Evolutionary conservation across 768 basidiomycete genomes (phyloP).

Genomic region (Rhizopogon vesiculosus): DNA sequence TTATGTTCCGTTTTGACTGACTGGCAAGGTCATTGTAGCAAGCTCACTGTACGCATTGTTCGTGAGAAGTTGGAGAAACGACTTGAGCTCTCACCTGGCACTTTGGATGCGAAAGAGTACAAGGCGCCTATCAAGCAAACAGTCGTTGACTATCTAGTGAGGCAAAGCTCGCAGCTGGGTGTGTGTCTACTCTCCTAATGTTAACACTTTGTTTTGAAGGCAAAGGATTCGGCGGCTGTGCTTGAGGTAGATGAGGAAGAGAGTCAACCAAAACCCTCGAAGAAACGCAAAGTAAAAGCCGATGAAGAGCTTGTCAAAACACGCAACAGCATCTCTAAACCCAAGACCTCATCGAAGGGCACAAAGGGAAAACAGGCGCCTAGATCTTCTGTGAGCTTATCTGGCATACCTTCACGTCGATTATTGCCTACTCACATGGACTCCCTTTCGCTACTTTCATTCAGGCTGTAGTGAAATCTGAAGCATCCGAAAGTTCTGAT

Average conservation of each 20-base stretch:
- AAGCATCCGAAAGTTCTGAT: background rate
- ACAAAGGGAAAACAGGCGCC: background rate
- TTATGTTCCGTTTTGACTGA: background rate
- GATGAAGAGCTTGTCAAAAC: background rate
- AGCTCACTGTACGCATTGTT: conserved; percentile 45
- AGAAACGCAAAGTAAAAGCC: conserved; percentile 7
- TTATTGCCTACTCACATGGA: background rate
- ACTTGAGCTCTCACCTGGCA: conserved; percentile 39
- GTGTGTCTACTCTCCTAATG: background rate
- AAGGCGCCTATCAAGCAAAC: conserved; percentile 40
- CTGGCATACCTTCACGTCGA: background rate
- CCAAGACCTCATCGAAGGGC: background rate
- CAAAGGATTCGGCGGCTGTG: background rate
- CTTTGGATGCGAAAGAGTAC: conserved; percentile 39
- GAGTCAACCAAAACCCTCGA: background rate
- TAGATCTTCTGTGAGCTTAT: background rate
- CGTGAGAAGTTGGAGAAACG: conserved; percentile 45
- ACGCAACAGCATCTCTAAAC: background rate
- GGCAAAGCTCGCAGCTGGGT: background rate
- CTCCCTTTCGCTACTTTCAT: too few relatives aligned
- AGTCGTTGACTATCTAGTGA: conserved; percentile 13
- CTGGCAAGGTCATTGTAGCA: conserved; percentile 6
- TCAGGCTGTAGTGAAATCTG: background rate
- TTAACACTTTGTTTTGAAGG: background rate
- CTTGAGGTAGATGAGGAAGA: conserved; percentile 1